These are phyloP conservation scores for Aureobasidium namibiae DNA, from an alignment of 2,329 filamentous ascomycete genomes.

Conservation along the genomic window DNA sequence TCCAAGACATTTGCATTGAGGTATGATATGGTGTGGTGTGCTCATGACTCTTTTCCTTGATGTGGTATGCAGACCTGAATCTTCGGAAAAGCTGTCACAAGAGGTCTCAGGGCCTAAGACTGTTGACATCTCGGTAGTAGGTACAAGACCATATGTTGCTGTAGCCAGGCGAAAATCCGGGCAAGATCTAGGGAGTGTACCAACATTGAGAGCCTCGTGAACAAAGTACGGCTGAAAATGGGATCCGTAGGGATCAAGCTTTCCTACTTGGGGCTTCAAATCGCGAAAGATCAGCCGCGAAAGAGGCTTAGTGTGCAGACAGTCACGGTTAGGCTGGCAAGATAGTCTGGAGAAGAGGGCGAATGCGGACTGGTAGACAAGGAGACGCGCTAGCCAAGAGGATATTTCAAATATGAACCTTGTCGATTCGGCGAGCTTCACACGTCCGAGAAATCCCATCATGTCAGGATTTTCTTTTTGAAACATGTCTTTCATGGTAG, in stretches of 20 bases:
- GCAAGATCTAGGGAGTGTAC: neutral
- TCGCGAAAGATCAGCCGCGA: neutral
- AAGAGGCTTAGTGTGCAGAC: neutral
- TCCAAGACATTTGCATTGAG: neutral
- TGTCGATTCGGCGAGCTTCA: neutral
- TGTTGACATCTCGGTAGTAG: neutral
- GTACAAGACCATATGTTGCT: neutral
- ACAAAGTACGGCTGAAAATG: conserved; percentile 1
- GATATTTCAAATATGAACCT: conserved; percentile 13
- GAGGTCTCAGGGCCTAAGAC: neutral
- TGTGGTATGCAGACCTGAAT: neutral
- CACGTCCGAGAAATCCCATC: neutral
- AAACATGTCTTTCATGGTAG: conserved; percentile 12
- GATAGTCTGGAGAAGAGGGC: conserved; percentile 4
- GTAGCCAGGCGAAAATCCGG: neutral
- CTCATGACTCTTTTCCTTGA: neutral
- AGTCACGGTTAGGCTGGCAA: neutral
- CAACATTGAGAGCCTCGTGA: neutral
- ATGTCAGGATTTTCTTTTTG: neutral
- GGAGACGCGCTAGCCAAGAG: conserved; percentile 3
- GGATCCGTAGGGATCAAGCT: conserved; percentile 6
- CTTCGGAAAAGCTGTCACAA: neutral
- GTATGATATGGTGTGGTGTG: neutral
- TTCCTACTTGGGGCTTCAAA: neutral
- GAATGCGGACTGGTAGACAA: conserved; percentile 4